These are phyloP conservation scores for Gardenia jasminoides DNA, from an alignment of 257 asterid genomes.

Conservation along the genomic window DNA sequence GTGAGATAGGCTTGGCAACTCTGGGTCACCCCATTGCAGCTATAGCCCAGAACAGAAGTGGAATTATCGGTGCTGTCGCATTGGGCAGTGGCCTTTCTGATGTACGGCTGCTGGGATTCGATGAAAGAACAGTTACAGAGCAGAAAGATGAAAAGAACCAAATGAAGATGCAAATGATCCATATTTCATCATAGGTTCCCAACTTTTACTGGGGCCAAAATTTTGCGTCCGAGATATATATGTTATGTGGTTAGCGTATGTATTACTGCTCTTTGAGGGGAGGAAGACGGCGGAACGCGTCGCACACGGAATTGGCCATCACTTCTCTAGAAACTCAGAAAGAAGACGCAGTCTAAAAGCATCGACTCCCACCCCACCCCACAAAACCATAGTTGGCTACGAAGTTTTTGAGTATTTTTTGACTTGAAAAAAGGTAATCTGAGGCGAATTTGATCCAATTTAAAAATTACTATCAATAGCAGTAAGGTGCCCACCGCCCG, in stretches of 20 bases:
- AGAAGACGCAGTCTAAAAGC: neutral
- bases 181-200: constrained; percentile 10
- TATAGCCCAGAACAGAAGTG: constrained; percentile 62
- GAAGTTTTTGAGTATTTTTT: too few species aligned
- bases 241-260: neutral
- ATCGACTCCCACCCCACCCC: neutral
- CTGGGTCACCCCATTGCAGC: constrained; percentile 59
- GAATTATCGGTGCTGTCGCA: constrained; percentile 37
- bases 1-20: constrained; percentile 73
- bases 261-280: too few species aligned
- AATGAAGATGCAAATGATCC: constrained; percentile 23
- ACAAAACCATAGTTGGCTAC: too few species aligned
- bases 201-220: neutral
- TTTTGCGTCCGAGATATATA: neutral
- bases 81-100: constrained; percentile 14
- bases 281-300: neutral
- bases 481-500: too few species aligned
- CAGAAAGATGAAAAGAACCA: constrained; percentile 29
- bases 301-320: neutral
- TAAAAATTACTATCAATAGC: too few species aligned
- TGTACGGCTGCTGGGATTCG: constrained; percentile 71
- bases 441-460: neutral
- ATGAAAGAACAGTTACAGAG: constrained; percentile 29
- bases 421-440: too few species aligned
- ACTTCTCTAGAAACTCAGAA: neutral